Percentiles rank a stretch among this genome's conserved stretches.
Conservation (phyloP, 73 alveolate species). For the Symbiodinium natans region DNA sequence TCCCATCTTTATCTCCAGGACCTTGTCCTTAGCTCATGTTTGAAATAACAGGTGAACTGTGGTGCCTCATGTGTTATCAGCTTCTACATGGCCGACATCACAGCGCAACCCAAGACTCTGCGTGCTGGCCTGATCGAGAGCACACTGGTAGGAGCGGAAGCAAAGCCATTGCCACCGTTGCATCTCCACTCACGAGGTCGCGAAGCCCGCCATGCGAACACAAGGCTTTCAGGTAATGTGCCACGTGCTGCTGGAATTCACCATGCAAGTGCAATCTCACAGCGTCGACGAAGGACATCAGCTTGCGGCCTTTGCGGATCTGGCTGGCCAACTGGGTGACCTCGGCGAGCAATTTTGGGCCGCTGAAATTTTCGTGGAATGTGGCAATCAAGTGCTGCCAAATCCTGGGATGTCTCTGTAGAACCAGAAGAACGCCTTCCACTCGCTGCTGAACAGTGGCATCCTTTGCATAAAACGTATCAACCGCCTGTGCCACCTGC, state of each 20-base stretch:
- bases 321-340: not conserved
- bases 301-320: not conserved
- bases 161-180: not conserved
- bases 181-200: not conserved
- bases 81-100: too few relatives aligned
- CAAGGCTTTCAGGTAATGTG: not conserved
- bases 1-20: not conserved
- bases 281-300: not conserved
- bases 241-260: not conserved
- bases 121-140: not conserved
- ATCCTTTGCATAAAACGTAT: not conserved
- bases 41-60: too few relatives aligned
- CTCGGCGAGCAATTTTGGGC: not conserved
- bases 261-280: not conserved
- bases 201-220: not conserved
- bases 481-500: not conserved
- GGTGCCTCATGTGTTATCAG: too few relatives aligned
- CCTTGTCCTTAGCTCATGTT: not conserved
- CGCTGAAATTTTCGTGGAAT: not conserved
- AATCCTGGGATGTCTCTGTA: not conserved
- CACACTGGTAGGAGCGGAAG: not conserved
- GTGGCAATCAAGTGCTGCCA: constrained; percentile 30
- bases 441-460: not conserved
- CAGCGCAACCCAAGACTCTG: not conserved
- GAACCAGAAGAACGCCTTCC: not conserved